Percentiles rank a stretch among this genome's conserved stretches.
These are phyloP conservation scores for Carallia pectinifolia DNA, from an alignment of 345 rosid species.

Conservation along the genomic window DNA sequence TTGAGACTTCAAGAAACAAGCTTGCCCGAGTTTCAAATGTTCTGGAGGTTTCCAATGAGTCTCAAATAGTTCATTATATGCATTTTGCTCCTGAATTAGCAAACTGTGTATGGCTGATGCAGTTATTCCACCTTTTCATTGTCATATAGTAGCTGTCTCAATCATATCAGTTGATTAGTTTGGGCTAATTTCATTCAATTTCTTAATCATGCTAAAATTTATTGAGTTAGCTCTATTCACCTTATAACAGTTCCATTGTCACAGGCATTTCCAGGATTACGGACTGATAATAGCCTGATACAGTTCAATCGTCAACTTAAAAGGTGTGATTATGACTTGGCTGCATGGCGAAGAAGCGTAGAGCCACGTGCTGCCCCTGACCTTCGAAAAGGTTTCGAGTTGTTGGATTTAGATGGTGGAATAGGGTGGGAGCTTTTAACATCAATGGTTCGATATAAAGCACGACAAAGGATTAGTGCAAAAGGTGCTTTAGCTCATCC, in stretches of 20 bases:
- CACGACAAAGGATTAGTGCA: conserved; percentile 84
- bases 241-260: conserved; percentile 7
- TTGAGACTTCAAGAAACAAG: neutral
- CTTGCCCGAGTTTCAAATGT: neutral
- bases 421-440: conserved; percentile 93
- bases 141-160: neutral
- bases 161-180: neutral
- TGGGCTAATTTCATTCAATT: neutral
- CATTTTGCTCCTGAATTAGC: conserved; percentile 3
- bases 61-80: neutral
- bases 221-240: conserved; percentile 3
- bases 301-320: conserved; percentile 93
- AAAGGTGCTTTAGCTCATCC: conserved; percentile 89
- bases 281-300: conserved; percentile 77
- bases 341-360: conserved; percentile 71
- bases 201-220: neutral
- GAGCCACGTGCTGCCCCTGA: conserved; percentile 87
- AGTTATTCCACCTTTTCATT: neutral
- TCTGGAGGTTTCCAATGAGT: neutral
- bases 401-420: conserved; percentile 80
- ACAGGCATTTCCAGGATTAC: conserved; percentile 81
- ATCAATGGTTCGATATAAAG: conserved; percentile 90
- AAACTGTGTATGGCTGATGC: neutral
- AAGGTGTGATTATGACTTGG: conserved; percentile 84
- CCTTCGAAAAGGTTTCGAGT: conserved; percentile 68